Conservation (phyloP, 2,329 filamentous ascomycete genomes). For the Beauveria sp. region DNA sequence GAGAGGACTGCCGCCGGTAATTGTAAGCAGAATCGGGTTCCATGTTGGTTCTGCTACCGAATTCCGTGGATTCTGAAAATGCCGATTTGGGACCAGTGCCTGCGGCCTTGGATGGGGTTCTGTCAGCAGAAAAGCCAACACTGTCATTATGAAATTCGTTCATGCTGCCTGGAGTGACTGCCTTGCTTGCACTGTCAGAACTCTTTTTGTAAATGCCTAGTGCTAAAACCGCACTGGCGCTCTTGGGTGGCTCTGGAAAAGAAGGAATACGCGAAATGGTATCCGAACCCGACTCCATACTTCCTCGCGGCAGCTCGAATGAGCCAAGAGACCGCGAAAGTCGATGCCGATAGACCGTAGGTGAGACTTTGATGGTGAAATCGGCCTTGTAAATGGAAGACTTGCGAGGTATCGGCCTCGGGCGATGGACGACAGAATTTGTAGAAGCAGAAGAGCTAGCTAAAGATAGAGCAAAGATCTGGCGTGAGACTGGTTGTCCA, state of each 20-base stretch:
- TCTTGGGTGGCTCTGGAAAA: constrained; percentile 40
- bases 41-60: background rate
- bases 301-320: constrained; percentile 35
- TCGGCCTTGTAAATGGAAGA: constrained; percentile 36
- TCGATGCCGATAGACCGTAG: constrained; percentile 34
- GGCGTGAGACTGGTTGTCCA: constrained; percentile 1
- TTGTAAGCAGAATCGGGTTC: constrained; percentile 3
- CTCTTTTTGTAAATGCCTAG: background rate
- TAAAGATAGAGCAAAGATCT: background rate
- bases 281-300: constrained; percentile 34
- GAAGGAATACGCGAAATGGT: constrained; percentile 44
- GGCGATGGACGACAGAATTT: constrained; percentile 44
- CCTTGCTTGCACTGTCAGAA: background rate
- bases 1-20: constrained; percentile 40
- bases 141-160: background rate
- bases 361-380: constrained; percentile 37
- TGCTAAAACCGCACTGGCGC: constrained; percentile 20
- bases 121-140: background rate
- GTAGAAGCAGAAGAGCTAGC: background rate
- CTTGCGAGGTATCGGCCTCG: constrained; percentile 47
- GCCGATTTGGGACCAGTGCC: background rate
- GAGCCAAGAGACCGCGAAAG: constrained; percentile 44
- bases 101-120: background rate
- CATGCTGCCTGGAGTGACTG: background rate
- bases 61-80: background rate